Evolutionary conservation across 208 protist species (phyloP), one percentile per base, ranked within the genome.

Genomic region (Wallacemonas sp.): DNA sequence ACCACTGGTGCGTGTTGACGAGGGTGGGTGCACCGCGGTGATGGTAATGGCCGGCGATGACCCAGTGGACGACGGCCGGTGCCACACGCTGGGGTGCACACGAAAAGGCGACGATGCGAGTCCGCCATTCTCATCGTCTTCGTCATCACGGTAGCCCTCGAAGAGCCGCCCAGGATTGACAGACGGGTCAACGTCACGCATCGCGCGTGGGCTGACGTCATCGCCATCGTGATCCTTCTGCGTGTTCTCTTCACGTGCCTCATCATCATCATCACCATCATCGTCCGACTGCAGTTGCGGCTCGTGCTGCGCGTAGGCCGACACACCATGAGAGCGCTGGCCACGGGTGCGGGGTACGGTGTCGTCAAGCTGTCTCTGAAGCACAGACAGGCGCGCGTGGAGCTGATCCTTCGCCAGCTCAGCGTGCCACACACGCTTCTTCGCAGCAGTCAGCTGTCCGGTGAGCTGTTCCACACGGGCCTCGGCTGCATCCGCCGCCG

Each of bases 351-450:
- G 23, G 8, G 41, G 39, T 11, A 63, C 39, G 32, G 57, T 63
- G 21, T 81, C 75, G 30, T 81, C 75, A 32, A 75, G 61, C 66
- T 81, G 70, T 12, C 70, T 36, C 62, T 57, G 36, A 52, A 81
- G 44, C 61, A 81, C 70, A 29, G 70, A 39, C 33, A 56, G 26
- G 43, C 75, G 69, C 1, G 72, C 60, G 17, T 74, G 65, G 33
- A 83, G 78, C 44, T 72, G 57, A 16, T 78, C 78, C 55, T 79
- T 83, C 5, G 39, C 61, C 11, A 78, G 67, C 65, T 76, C 65
- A 44, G 72, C 62, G 12, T 62, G 49, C 56, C 58, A 69, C 64
- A 76, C 66, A 27, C 47, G 27, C 39, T 70, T 72, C 26, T 70
- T 73, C 12, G 67, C 54, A 34, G 63, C 57, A 39, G 48, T 58